Evolutionary conservation across 208 protist species (phyloP), one percentile per base, ranked within the genome.

Genomic region (Leptomonas pyrrhocoris): DNA sequence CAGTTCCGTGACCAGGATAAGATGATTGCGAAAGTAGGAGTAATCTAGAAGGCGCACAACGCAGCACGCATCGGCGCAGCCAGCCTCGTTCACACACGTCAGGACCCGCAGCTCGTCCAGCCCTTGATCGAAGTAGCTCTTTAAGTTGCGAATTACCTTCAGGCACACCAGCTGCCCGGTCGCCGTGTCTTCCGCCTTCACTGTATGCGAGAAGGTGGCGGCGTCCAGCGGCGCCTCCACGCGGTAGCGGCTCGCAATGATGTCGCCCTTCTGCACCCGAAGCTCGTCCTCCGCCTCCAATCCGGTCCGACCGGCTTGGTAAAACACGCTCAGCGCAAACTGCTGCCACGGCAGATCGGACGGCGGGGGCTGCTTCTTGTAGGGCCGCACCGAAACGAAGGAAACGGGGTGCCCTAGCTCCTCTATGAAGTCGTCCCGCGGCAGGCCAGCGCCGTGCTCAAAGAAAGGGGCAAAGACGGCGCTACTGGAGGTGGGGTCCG

Each of bases 21-120:
- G 75, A 55, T 98, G 95, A 68, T 97, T 94, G 68, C 95, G 95
- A 67, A 85, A 93, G 74, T 98, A 98, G 71, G 97, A 98, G 79
- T 84, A 97, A 58, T 97, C 93, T 59, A 86, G 81, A 19, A 96
- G 61, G 23, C 81, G 80, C 18, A 98, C 76, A 8, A 98, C 80
- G 71, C 81, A 80, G 70, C 89, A 50, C 30, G 74, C 77, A 55
- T 98, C 90, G 0, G 79, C 59, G 51, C 85, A 55, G n/a, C 89
- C 96, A 34, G 80, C 64, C 2, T 70, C 60, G 57, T 98, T 96
- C 31, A 98, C 79, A 25, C 87, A 81, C 23, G 84, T 70, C n/a
- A 98, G 81, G 16, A 98, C 62, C 36, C 96, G 95, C n/a, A 98
- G 89, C 81, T 98, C 97, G 67, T 98, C 97, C 21, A 98, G 59